Percentiles rank a stretch among this genome's conserved stretches.
phyloP scores from a whole-genome alignment of 345 rosid species.

The Gossypium stocksii region DNA sequence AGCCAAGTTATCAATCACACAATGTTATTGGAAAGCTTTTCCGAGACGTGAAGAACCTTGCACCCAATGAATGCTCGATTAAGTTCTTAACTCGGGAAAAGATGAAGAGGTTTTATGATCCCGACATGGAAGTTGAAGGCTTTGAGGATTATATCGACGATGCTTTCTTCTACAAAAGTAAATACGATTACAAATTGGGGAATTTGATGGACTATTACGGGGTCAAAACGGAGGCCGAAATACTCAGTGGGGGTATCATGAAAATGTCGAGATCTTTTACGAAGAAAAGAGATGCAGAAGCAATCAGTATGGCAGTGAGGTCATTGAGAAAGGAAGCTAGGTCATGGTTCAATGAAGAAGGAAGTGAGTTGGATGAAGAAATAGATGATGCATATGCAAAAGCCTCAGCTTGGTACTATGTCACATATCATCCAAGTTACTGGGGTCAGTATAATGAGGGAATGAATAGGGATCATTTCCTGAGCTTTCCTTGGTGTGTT shows the following conservation, averaged over 20 bases:
- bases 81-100: conserved; percentile 33
- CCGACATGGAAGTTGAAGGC: conserved; percentile 55
- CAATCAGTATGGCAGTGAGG: conserved; percentile 29
- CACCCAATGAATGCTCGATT: conserved; percentile 22
- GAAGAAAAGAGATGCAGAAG: conserved; percentile 38
- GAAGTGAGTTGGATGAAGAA: conserved; percentile 1
- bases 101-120: conserved; percentile 35
- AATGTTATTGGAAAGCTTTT: conserved; percentile 50
- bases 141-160: conserved; percentile 28
- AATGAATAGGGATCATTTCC: conserved; percentile 22
- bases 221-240: conserved; percentile 51
- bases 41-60: conserved; percentile 40
- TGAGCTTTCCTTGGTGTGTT: conserved; percentile 45
- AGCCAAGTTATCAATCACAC: conserved; percentile 35
- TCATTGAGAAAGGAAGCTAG: conserved; percentile 46
- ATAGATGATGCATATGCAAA: conserved; percentile 27
- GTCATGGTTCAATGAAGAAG: conserved; percentile 34
- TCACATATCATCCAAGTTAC: conserved; percentile 32
- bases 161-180: conserved; percentile 34
- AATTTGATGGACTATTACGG: conserved; percentile 53
- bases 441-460: conserved; percentile 30
- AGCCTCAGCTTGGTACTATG: conserved; percentile 47
- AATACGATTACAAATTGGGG: conserved; percentile 41
- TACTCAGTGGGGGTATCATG: conserved; percentile 48
- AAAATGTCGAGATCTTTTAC: conserved; percentile 38